Conservation (phyloP, 768 basidiomycete species). For the Podaxis sp. region DNA sequence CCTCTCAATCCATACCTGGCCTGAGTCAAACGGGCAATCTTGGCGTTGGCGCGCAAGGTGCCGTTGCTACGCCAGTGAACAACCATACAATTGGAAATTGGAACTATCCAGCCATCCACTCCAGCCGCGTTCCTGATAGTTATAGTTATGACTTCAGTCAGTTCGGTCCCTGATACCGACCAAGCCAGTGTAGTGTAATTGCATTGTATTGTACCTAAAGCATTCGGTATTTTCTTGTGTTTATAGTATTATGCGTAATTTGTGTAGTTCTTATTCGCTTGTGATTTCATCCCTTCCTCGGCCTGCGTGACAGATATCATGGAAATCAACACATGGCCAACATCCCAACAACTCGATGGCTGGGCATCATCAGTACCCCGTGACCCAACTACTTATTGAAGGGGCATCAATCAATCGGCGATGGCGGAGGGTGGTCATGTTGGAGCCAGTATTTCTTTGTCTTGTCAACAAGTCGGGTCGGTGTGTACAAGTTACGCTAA, state of each 20-base stretch:
- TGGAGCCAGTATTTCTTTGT: conserved; percentile 11
- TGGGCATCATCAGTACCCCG: neutral
- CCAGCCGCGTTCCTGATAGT: conserved; percentile 3
- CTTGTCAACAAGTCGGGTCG: neutral
- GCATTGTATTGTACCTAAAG: neutral
- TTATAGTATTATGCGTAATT: neutral
- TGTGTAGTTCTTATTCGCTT: conserved; percentile 4
- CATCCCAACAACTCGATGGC: neutral
- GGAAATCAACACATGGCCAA: neutral
- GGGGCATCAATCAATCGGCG: neutral
- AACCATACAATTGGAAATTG: neutral
- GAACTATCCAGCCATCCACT: neutral
- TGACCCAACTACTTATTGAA: neutral
- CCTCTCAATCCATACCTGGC: neutral
- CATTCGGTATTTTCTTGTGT: neutral
- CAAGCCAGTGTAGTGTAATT: neutral
- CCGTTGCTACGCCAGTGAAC: neutral
- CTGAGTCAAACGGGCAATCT: neutral
- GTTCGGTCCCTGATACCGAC: conserved; percentile 1
- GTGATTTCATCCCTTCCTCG: neutral
- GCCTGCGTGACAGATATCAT: neutral
- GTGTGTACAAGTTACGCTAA: neutral
- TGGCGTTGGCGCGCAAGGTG: neutral
- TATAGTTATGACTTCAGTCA: conserved; percentile 12
- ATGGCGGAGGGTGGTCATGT: neutral